These are phyloP conservation scores for Miscanthus lutarioriparius DNA, from an alignment of 176 grass and related monocot species.

Conservation along the genomic window DNA sequence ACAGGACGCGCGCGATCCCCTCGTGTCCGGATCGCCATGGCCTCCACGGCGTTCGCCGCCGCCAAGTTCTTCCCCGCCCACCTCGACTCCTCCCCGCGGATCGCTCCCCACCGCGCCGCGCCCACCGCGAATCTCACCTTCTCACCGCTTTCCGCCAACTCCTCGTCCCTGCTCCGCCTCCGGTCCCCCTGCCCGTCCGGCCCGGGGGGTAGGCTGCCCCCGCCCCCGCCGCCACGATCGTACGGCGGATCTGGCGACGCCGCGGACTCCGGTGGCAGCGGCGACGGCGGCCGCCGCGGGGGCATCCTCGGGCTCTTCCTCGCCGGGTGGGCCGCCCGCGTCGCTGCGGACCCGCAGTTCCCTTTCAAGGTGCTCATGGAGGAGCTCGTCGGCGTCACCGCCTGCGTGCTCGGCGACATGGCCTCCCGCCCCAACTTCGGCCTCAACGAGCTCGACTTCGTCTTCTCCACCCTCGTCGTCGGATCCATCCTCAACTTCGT, in stretches of 20 bases:
- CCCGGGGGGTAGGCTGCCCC: slow-evolving; percentile 51
- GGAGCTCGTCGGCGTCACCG: slow-evolving; percentile 76
- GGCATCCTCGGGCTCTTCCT: slow-evolving; percentile 68
- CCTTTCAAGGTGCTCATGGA: slow-evolving; percentile 96
- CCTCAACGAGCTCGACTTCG: slow-evolving; percentile 87
- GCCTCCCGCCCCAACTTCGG: slow-evolving; percentile 84
- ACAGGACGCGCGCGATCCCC: slow-evolving; percentile 3
- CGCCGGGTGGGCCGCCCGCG: slow-evolving; percentile 74
- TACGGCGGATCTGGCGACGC: slow-evolving; percentile 64
- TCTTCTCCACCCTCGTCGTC: slow-evolving; percentile 91
- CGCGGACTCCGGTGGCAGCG: slow-evolving; percentile 35
- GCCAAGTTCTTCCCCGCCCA: slow-evolving; percentile 38
- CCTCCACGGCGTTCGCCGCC: slow-evolving; percentile 51
- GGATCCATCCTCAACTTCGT: slow-evolving; percentile 94
- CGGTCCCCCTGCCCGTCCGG: slow-evolving; percentile 40
- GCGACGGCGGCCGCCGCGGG: not conserved
- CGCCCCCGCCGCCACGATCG: slow-evolving; percentile 47
- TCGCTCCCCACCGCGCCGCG: slow-evolving; percentile 24
- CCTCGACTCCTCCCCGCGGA: slow-evolving; percentile 40
- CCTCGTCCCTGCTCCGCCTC: slow-evolving; percentile 39
- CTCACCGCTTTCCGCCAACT: slow-evolving; percentile 30
- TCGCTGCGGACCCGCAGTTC: slow-evolving; percentile 77
- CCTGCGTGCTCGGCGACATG: slow-evolving; percentile 87
- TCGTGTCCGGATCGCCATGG: slow-evolving; percentile 49
- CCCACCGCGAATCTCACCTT: slow-evolving; percentile 47